These are phyloP conservation scores for Colletotrichum sublineola DNA, from an alignment of 2,329 filamentous ascomycete species.

Conservation along the genomic window DNA sequence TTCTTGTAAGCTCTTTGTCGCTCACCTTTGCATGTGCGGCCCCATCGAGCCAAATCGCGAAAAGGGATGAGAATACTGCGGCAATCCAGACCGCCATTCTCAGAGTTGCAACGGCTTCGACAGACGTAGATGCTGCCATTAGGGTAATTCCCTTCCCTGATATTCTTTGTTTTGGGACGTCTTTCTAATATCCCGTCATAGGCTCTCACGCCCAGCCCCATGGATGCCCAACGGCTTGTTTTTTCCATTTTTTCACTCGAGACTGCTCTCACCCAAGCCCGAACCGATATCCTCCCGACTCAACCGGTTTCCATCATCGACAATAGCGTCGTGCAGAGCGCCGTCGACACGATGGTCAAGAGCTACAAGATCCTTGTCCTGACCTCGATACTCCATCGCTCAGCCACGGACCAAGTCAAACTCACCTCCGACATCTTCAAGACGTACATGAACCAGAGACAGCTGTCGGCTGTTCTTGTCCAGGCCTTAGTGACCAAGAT, in stretches of 20 bases:
- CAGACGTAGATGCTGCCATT: conserved; percentile 15
- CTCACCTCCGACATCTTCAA: conserved; percentile 27
- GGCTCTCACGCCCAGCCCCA: conserved; percentile 28
- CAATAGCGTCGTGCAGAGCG: conserved; percentile 38
- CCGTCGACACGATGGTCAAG: conserved; percentile 31
- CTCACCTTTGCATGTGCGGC: conserved; percentile 8
- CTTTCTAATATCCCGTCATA: background rate
- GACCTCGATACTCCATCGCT: conserved; percentile 35
- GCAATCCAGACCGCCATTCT: conserved; percentile 23
- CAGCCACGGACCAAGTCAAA: conserved; percentile 29
- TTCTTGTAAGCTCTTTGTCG: conserved; percentile 8
- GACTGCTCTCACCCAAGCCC: conserved; percentile 35
- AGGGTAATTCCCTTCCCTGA: background rate
- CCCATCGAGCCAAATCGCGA: background rate
- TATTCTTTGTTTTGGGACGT: background rate
- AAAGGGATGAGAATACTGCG: conserved; percentile 7
- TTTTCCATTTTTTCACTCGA: conserved; percentile 19
- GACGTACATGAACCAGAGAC: conserved; percentile 28
- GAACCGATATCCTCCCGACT: conserved; percentile 36
- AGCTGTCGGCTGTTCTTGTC: conserved; percentile 28
- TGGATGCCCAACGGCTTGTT: conserved; percentile 5
- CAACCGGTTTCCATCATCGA: conserved; percentile 46
- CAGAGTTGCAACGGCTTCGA: conserved; percentile 12
- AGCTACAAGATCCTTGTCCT: conserved; percentile 42
- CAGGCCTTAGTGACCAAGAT: conserved; percentile 32